Evolutionary conservation across 208 protist species (phyloP).

Genomic region (Balamuthia mandrillaris): DNA sequence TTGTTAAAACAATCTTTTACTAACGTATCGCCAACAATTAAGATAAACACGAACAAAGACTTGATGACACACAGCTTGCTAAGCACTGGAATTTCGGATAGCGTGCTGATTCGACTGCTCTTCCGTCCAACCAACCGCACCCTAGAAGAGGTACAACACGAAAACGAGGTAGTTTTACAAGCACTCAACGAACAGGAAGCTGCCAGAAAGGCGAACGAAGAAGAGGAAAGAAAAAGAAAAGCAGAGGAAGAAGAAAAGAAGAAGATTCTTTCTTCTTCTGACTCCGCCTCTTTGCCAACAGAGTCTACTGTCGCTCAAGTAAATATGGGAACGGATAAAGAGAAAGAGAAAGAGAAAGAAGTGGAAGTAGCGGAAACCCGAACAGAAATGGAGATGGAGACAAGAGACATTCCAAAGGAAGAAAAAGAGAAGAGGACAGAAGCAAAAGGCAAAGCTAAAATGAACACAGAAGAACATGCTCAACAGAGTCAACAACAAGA

Average conservation of each 20-base stretch:
- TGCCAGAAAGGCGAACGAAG: background rate
- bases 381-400: background rate
- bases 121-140: background rate
- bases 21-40: no score
- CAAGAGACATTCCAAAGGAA: background rate
- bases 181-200: background rate
- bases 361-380: background rate
- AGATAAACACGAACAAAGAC: background rate
- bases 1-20: no score
- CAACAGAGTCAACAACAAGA: slow-evolving; percentile 4
- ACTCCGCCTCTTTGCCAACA: no score
- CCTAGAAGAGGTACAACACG: background rate
- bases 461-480: background rate
- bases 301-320: no score
- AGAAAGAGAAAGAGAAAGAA: background rate
- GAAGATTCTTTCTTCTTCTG: background rate
- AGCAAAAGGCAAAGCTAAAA: background rate
- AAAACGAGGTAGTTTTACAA: background rate
- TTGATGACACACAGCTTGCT: background rate
- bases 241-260: background rate
- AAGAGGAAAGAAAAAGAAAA: background rate
- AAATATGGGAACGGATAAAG: background rate
- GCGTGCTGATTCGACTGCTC: background rate
- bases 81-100: background rate
- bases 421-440: background rate